Evolutionary conservation across 768 basidiomycete genomes (phyloP).

Genomic region (Psilocybe tampanensis): DNA sequence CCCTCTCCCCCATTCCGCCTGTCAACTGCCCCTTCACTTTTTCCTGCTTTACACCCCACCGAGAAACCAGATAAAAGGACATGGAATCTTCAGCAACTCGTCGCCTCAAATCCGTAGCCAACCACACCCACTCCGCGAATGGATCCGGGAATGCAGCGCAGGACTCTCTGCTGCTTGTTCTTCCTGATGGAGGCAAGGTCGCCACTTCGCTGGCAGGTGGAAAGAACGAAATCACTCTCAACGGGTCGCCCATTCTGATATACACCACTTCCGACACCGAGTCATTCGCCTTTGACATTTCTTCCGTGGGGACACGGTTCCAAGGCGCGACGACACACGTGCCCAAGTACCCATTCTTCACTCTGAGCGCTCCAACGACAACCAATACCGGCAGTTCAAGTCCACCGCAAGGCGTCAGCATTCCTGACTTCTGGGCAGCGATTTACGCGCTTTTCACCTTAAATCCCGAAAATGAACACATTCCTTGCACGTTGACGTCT

Average conservation of each 20-base stretch:
- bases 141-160: neutral
- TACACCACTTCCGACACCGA: conserved; percentile 15
- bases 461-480: conserved; percentile 39
- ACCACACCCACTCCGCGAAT: conserved; percentile 18
- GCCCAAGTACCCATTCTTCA: conserved; percentile 28
- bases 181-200: conserved; percentile 30
- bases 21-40: too few relatives aligned
- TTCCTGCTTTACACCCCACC: too few relatives aligned
- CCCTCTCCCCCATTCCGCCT: too few relatives aligned
- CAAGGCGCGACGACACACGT: conserved; percentile 30
- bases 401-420: conserved; percentile 21
- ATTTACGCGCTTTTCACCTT: conserved; percentile 44
- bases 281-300: conserved; percentile 25
- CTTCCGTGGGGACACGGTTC: conserved; percentile 29
- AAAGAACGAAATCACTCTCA: conserved; percentile 21
- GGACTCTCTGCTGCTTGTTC: conserved; percentile 25
- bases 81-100: conserved; percentile 14
- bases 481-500: conserved; percentile 38
- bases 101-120: conserved; percentile 25
- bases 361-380: conserved; percentile 21
- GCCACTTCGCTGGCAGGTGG: conserved; percentile 13
- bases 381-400: neutral
- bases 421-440: conserved; percentile 41
- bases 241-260: conserved; percentile 21
- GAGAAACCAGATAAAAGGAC: neutral